A percentile compares a stretch with the other conserved stretches of the same genome.
Evolutionary conservation across 768 basidiomycete species (phyloP).

Genomic region (Mycena haematopus): DNA sequence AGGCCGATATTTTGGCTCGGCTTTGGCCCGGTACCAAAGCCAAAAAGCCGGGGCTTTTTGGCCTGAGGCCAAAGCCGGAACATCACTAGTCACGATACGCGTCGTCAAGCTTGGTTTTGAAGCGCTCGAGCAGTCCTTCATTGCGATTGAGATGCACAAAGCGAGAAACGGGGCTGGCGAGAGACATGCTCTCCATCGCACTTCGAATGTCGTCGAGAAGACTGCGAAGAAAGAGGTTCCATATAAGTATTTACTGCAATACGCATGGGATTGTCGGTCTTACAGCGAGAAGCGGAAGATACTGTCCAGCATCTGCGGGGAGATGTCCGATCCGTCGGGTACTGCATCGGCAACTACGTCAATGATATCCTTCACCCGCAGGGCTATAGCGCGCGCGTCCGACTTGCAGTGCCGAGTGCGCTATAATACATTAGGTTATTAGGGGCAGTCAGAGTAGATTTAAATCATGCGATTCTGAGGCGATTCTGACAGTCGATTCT

Average conservation of each 20-base stretch:
- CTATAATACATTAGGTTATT: neutral
- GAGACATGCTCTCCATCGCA: neutral
- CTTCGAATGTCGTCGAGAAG: neutral
- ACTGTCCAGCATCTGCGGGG: constrained; percentile 2
- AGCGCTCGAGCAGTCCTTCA: neutral
- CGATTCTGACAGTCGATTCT: too few species aligned
- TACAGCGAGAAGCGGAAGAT: neutral
- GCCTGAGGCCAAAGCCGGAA: too few species aligned
- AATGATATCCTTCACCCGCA: neutral
- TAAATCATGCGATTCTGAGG: too few species aligned
- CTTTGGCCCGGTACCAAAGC: too few species aligned
- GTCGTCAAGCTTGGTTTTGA: neutral
- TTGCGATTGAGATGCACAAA: neutral
- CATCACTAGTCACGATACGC: too few species aligned
- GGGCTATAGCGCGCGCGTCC: neutral
- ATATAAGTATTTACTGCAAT: neutral
- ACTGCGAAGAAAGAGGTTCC: neutral
- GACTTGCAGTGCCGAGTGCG: constrained; percentile 2
- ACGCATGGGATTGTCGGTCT: neutral
- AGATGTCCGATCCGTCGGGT: neutral
- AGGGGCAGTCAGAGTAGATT: too few species aligned
- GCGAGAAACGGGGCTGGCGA: neutral
- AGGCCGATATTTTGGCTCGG: too few species aligned
- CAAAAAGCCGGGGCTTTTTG: too few species aligned
- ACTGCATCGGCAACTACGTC: constrained; percentile 13